Percentiles rank a stretch among this genome's conserved stretches.
Evolutionary conservation across 176 grass and related monocot species (phyloP).

Genomic region (Carex cristatella): DNA sequence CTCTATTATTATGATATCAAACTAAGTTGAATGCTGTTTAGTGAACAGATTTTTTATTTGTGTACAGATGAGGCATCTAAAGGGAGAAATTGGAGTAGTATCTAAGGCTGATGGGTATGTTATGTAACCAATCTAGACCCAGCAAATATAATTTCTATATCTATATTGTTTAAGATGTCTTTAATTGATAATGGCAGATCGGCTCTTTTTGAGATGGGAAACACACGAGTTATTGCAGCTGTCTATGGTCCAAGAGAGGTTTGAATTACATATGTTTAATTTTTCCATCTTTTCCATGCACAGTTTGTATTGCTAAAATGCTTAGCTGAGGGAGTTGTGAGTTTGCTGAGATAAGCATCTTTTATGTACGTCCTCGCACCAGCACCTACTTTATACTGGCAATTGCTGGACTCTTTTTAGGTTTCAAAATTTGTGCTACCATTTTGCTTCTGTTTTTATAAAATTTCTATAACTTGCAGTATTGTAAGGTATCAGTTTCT

Average conservation of each 20-base stretch:
- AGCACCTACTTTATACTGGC: not conserved
- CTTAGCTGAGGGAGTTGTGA: not conserved
- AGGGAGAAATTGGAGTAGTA: conserved; percentile 68
- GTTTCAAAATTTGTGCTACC: not conserved
- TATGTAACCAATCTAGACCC: not conserved
- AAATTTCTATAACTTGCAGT: not conserved
- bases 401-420: not conserved
- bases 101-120: conserved; percentile 63
- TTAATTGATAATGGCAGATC: conserved; percentile 37
- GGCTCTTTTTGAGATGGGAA: conserved; percentile 94
- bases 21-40: not conserved
- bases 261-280: not conserved
- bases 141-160: not conserved
- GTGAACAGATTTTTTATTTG: conserved; percentile 11
- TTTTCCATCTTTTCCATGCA: not conserved
- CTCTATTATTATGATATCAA: too few species aligned
- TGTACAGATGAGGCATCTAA: conserved; percentile 80
- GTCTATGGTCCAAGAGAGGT: conserved; percentile 91
- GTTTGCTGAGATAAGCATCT: not conserved
- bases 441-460: conserved; percentile 3
- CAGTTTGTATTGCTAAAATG: not conserved
- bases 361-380: not conserved
- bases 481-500: not conserved
- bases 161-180: not conserved
- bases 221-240: conserved; percentile 83